Percentiles rank a stretch among this genome's conserved stretches.
These are phyloP conservation scores for Spergularia azorica DNA, from an alignment of 179 eudicot genomes.

Conservation along the genomic window DNA sequence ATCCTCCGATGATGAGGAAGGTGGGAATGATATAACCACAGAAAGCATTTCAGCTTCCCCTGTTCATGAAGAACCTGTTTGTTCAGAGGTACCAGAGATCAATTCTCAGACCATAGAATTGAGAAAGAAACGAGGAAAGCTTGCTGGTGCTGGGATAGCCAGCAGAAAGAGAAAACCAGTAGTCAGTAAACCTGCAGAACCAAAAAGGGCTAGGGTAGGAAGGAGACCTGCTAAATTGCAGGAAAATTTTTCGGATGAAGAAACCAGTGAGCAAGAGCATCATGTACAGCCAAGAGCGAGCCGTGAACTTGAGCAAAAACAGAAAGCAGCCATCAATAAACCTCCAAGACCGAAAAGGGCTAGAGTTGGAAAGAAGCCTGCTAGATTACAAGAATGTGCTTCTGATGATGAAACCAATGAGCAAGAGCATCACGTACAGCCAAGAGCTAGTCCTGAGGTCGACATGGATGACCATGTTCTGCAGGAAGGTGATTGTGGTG, in stretches of 20 bases:
- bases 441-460: slow-evolving; percentile 25
- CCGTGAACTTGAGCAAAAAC: slow-evolving; percentile 32
- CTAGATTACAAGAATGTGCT: slow-evolving; percentile 46
- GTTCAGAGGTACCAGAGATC: slow-evolving; percentile 12
- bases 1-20: slow-evolving; percentile 43
- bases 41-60: slow-evolving; percentile 31
- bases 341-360: slow-evolving; percentile 54
- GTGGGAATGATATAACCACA: slow-evolving; percentile 5
- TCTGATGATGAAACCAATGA: slow-evolving; percentile 38
- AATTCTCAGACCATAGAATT: slow-evolving; percentile 30
- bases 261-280: slow-evolving; percentile 25
- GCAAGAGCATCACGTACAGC: slow-evolving; percentile 25
- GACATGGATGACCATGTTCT: slow-evolving; percentile 19
- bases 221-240: slow-evolving; percentile 63
- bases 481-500: slow-evolving; percentile 6
- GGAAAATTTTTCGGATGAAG: slow-evolving; percentile 39
- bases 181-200: slow-evolving; percentile 50
- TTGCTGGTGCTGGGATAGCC: slow-evolving; percentile 28
- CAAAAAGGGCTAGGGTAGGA: slow-evolving; percentile 49
- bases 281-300: slow-evolving; percentile 24
- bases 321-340: slow-evolving; percentile 27
- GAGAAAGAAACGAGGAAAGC: slow-evolving; percentile 63
- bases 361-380: slow-evolving; percentile 52
- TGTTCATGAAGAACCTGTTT: slow-evolving; percentile 29
- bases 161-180: slow-evolving; percentile 34